A percentile compares a stretch with the other conserved stretches of the same genome.
Evolutionary conservation across 1,139 yeast species (phyloP).

Genomic region (Kluyveromyces sp.): DNA sequence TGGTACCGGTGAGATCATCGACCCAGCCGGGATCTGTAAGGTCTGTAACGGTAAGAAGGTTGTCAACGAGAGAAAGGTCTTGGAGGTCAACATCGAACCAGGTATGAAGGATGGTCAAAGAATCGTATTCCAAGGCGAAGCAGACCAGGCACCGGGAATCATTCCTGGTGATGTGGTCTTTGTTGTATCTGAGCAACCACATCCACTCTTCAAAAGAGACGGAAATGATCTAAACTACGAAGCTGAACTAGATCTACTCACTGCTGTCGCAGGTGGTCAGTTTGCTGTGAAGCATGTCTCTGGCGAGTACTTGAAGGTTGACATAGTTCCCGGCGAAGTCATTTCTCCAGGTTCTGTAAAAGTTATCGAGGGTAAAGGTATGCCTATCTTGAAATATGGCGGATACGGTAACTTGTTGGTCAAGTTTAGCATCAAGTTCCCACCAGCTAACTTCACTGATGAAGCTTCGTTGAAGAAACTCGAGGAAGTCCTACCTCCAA

Average conservation of each 20-base stretch:
- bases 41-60: conserved; percentile 87
- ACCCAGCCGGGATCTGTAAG: conserved; percentile 84
- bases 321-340: conserved; percentile 86
- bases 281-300: conserved; percentile 79
- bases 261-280: conserved; percentile 95
- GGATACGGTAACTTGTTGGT: conserved; percentile 68
- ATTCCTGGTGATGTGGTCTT: conserved; percentile 96
- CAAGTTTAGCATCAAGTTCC: conserved; percentile 69
- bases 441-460: conserved; percentile 51
- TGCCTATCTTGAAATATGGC: conserved; percentile 78
- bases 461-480: conserved; percentile 62
- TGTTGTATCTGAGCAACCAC: conserved; percentile 70
- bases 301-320: conserved; percentile 80
- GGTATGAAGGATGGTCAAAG: conserved; percentile 97
- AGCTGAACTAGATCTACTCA: conserved; percentile 82
- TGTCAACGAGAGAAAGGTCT: conserved; percentile 77
- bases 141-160: conserved; percentile 93
- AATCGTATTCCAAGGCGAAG: conserved; percentile 88
- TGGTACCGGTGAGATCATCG: conserved; percentile 87
- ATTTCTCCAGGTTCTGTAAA: conserved; percentile 77
- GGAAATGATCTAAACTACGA: conserved; percentile 76
- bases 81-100: conserved; percentile 91
- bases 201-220: conserved; percentile 42
- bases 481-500: conserved; percentile 61
- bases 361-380: conserved; percentile 90